Conservation (phyloP, 1,284 basidiomycete genomes). For the Gastroboletus turbinatus region DNA sequence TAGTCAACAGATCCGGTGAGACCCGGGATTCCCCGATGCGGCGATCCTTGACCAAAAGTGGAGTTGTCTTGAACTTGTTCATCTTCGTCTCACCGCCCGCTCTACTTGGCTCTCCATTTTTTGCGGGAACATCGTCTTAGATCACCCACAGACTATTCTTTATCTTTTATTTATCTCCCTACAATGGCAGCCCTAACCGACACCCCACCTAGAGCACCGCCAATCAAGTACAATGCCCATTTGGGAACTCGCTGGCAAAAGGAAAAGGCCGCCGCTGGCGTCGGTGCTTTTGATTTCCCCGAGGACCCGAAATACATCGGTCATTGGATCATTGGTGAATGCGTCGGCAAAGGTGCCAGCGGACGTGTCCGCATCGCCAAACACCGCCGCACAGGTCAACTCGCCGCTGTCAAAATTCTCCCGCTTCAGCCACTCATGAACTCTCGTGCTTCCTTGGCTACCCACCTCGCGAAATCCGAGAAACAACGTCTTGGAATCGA, state of each 20-base stretch:
- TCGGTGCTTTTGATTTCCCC: constrained; percentile 67
- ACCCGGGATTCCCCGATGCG: background rate
- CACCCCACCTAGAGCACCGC: constrained; percentile 65
- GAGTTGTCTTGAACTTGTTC: background rate
- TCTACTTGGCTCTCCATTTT: background rate
- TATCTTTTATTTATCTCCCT: background rate
- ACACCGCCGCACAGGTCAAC: constrained; percentile 86
- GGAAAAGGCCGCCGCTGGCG: constrained; percentile 73
- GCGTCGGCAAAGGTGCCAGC: constrained; percentile 92
- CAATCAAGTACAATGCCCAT: constrained; percentile 64
- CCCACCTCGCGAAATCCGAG: constrained; percentile 76
- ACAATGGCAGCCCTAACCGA: constrained; percentile 42
- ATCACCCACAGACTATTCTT: constrained; percentile 18
- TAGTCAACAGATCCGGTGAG: background rate
- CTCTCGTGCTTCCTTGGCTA: constrained; percentile 73
- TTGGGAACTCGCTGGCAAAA: constrained; percentile 80
- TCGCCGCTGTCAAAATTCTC: constrained; percentile 97
- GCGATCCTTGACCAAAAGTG: constrained; percentile 9
- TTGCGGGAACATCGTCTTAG: constrained; percentile 10
- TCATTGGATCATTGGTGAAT: constrained; percentile 88
- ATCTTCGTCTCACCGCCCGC: constrained; percentile 5
- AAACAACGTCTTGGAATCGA: constrained; percentile 93
- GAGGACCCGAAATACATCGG: constrained; percentile 75
- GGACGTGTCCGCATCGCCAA: constrained; percentile 95
- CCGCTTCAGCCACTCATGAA: constrained; percentile 83